These are phyloP conservation scores for Lachancea sp. DNA, from an alignment of 805 yeast species.

Conservation along the genomic window DNA sequence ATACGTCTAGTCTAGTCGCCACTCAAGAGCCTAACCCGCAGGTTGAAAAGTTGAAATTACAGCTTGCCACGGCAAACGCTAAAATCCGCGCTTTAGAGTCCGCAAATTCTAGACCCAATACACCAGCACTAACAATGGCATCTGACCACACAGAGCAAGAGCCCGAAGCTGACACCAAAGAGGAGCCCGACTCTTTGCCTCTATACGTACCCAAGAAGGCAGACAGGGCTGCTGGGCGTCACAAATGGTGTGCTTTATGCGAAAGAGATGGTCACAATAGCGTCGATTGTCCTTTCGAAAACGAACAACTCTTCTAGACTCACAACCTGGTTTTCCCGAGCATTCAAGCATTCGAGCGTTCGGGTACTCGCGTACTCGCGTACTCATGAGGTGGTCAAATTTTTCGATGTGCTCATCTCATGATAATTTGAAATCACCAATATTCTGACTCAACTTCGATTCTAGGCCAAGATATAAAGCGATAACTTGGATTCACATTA, in stretches of 20 bases:
- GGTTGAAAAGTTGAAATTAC: conserved; percentile 27
- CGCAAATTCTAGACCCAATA: conserved; percentile 12
- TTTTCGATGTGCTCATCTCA: background rate
- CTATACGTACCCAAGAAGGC: conserved; percentile 23
- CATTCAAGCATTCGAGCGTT: too few relatives aligned
- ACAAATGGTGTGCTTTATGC: conserved; percentile 88
- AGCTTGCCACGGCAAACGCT: conserved; percentile 25
- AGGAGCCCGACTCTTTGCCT: conserved; percentile 22
- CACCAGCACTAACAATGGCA: conserved; percentile 25
- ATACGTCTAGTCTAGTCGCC: conserved; percentile 4
- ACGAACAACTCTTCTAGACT: conserved; percentile 7
- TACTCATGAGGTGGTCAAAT: background rate
- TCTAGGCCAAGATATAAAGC: background rate
- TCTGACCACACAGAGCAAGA: conserved; percentile 7
- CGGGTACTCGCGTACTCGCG: background rate
- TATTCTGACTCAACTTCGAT: background rate
- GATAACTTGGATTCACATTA: background rate
- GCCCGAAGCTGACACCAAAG: background rate
- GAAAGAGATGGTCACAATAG: conserved; percentile 87
- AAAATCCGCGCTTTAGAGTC: conserved; percentile 15
- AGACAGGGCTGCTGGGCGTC: conserved; percentile 66
- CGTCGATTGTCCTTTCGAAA: conserved; percentile 78
- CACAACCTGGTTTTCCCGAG: background rate
- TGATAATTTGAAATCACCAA: background rate
- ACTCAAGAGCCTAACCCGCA: conserved; percentile 13